Evolutionary conservation across 1,284 basidiomycete genomes (phyloP), one percentile per base, ranked within the genome.

Genomic region (Leccinum pachyderme): DNA sequence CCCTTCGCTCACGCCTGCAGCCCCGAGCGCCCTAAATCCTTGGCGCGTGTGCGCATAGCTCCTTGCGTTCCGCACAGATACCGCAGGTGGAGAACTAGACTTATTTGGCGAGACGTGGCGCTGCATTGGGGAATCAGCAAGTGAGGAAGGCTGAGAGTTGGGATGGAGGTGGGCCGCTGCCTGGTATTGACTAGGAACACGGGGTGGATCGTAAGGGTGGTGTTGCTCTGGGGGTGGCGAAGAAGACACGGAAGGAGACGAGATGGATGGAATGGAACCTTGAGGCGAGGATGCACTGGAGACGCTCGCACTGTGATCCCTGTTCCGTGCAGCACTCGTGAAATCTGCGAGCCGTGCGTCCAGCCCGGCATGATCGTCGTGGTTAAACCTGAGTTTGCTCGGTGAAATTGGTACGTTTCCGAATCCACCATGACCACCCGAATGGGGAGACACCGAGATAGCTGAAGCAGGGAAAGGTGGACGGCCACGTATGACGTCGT

Each of bases 261-360:
- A 84, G 28, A 91, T 89, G 13, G 86, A 86, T 1, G 87, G 87
- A 37, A 90, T 87, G 1, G 89, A 91, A 9, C 83, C 84, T 52
- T 81, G 86, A 2, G 83, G 84, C 27, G 89, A 91, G 57, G 81
- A 81, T 11, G 81, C 74, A 64, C 83, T 86, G 2, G 87, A 89
- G 11, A 88, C 74, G 61, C 87, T 87, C 56, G 86, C 85, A 58
- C 85, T 85, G 47, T 81, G 72, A 59, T 72, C 71, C 54, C 68
- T 69, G 27, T 59, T 59, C 29, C 63, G 59, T 8, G 52, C 11
- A 22, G 59, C 49, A 31, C 57, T 56, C 28, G 55, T 39, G 12
- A 72, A 62, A 31, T 72, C 71, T 29, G 50, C 56, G 15, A 61
- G 35, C 33, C 76, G 78, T 25, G 73, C 73, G 5, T 75, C 67